These are phyloP conservation scores for Scheffersomyces parashehatae DNA, from an alignment of 1,139 yeast genomes.

Conservation along the genomic window DNA sequence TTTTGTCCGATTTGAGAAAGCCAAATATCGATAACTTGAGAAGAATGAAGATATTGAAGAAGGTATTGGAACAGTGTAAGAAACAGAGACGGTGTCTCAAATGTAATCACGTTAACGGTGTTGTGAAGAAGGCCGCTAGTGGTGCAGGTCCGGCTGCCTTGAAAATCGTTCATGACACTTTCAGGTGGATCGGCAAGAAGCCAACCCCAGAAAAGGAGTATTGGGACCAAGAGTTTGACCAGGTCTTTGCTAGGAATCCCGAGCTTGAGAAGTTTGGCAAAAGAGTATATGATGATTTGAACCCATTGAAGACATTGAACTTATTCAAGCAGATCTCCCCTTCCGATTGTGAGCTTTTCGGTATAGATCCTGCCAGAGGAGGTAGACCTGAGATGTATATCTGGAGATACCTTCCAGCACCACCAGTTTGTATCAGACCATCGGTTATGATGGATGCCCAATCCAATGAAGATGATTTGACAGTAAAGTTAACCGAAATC, in stretches of 20 bases:
- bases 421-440: constrained; percentile 98
- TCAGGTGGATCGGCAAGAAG: constrained; percentile 93
- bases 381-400: constrained; percentile 97
- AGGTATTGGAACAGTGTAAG: constrained; percentile 86
- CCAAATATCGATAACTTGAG: constrained; percentile 90
- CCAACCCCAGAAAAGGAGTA: constrained; percentile 77
- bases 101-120: constrained; percentile 92
- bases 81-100: constrained; percentile 88
- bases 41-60: constrained; percentile 84
- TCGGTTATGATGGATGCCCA: constrained; percentile 94
- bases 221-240: constrained; percentile 86
- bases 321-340: constrained; percentile 84
- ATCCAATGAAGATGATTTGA: constrained; percentile 94
- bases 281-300: constrained; percentile 89
- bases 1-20: constrained; percentile 72
- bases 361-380: constrained; percentile 81
- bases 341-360: constrained; percentile 87
- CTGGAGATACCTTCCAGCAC: constrained; percentile 97
- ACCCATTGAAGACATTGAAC: constrained; percentile 86
- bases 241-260: constrained; percentile 69
- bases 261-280: constrained; percentile 87
- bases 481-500: constrained; percentile 93
- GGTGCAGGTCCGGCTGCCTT: constrained; percentile 91
- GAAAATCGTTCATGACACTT: constrained; percentile 93
- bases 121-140: constrained; percentile 94